Base-by-base conservation (phyloP, 139 green algal genomes). In the Monoraphidium neglectum region DNA sequence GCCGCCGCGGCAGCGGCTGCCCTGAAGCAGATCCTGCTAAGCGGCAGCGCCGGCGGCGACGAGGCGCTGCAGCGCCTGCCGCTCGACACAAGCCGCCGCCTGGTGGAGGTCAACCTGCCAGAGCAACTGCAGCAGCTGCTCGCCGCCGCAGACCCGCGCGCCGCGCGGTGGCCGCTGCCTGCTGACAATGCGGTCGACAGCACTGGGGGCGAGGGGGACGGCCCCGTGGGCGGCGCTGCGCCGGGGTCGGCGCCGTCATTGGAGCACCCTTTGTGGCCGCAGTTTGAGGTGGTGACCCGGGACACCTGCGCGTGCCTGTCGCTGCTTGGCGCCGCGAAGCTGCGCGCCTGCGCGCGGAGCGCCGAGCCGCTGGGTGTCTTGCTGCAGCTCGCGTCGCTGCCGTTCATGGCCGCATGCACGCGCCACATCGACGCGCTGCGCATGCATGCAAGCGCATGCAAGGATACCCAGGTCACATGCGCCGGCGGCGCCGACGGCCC, bases 321-420 rank as follows among this genome's bases (percentile, higher is more conserved):
- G 15, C 46, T 79, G 49, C 73, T 79, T 32, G 53, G 30, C 13
- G 63, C 33, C 26, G 47, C 72, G 28, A 47, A 47, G 38, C 46
- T 72, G 13, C 59, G 64, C n/a, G 73, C 63, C 30, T 79, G 51
- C 46, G 64, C 73, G 2, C 73, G 73, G 47, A 73, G 62, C 51
- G 6, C 33, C n/a, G 73, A 79, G 35, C 73, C 73, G 3, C 36
- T 59, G n/a, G 51, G 67, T 49, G 62, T 79, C 33, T 47, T 79
- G 63, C 23, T 73, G 73, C 73, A 79, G 73, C 73, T 79, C 32
- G 36, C 73, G 30, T 65, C 63, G 5, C 33, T 35, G 4, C 53
- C 64, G 30, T 36, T 73, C 23, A 72, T 72, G 64, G 30, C 43
- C 24, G 49, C 63, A 18, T 67, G 47, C 40, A 43, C 47, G 4